phyloP scores from a whole-genome alignment of 305 asterid species.

The Fraxinus dipetala region DNA sequence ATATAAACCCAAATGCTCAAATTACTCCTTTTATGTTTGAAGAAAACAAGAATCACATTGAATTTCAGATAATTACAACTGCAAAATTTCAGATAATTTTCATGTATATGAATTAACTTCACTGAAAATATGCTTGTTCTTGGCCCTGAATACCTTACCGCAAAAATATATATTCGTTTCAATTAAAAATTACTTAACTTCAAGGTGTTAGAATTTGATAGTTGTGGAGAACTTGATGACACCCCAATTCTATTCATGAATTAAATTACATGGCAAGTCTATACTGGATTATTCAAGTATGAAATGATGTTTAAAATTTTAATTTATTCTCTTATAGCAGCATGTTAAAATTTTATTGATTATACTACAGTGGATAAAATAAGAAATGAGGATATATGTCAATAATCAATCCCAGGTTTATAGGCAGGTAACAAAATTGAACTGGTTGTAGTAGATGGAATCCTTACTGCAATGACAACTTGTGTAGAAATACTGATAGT shows the following conservation, averaged over 20 bases:
- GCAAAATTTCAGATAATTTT: background rate
- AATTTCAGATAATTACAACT: background rate
- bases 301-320: background rate
- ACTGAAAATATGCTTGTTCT: background rate
- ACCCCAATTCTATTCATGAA: background rate
- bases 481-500: background rate
- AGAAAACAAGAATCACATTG: background rate
- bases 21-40: background rate
- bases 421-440: background rate
- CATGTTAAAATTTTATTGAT: background rate
- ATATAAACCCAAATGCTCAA: background rate
- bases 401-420: background rate
- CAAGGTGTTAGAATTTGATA: background rate
- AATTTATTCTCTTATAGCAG: background rate
- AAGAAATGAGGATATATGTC: background rate
- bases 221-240: background rate
- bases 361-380: background rate
- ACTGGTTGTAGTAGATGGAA: background rate
- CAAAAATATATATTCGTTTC: background rate
- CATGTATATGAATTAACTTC: background rate
- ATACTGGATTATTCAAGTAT: background rate
- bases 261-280: background rate
- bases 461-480: background rate
- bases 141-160: background rate
- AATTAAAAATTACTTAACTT: background rate